These are phyloP conservation scores for Cordyceps cateniannulata DNA, from an alignment of 2,329 filamentous ascomycete species.

Conservation along the genomic window DNA sequence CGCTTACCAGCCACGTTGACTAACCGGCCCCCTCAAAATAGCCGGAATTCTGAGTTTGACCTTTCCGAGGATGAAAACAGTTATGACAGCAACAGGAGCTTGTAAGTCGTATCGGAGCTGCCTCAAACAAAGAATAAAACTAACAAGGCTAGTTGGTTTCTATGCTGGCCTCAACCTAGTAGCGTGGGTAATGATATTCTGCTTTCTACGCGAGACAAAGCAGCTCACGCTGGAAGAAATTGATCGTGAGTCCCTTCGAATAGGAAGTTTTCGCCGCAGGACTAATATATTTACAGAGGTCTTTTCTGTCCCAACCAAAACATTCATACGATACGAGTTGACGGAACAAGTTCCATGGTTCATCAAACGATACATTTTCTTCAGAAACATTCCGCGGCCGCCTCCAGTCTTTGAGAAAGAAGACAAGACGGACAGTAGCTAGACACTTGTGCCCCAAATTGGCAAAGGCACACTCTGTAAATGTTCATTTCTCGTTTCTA, in stretches of 20 bases:
- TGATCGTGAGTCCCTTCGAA: slow-evolving; percentile 17
- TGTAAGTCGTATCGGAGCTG: slow-evolving; percentile 17
- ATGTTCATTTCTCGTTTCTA: background rate
- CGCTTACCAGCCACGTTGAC: no score
- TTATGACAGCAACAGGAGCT: slow-evolving; percentile 26
- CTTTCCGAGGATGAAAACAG: slow-evolving; percentile 37
- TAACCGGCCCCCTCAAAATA: background rate
- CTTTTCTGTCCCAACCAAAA: slow-evolving; percentile 26
- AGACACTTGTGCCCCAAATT: no score
- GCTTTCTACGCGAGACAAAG: slow-evolving; percentile 42
- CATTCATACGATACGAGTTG: slow-evolving; percentile 26
- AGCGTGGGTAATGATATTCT: slow-evolving; percentile 39
- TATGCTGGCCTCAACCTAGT: slow-evolving; percentile 39
- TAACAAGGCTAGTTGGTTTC: slow-evolving; percentile 24
- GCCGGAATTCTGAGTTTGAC: slow-evolving; percentile 50
- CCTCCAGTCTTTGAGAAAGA: slow-evolving; percentile 22
- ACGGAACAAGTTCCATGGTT: slow-evolving; percentile 30
- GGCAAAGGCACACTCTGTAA: background rate
- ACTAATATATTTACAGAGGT: slow-evolving; percentile 20
- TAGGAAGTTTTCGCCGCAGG: no score
- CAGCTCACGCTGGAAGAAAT: slow-evolving; percentile 38
- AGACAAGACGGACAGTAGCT: background rate
- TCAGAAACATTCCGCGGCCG: slow-evolving; percentile 26
- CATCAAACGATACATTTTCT: slow-evolving; percentile 30
- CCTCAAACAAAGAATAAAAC: background rate